Base-by-base conservation (phyloP, 2,329 filamentous ascomycete genomes). In the Aureobasidium sp. region DNA sequence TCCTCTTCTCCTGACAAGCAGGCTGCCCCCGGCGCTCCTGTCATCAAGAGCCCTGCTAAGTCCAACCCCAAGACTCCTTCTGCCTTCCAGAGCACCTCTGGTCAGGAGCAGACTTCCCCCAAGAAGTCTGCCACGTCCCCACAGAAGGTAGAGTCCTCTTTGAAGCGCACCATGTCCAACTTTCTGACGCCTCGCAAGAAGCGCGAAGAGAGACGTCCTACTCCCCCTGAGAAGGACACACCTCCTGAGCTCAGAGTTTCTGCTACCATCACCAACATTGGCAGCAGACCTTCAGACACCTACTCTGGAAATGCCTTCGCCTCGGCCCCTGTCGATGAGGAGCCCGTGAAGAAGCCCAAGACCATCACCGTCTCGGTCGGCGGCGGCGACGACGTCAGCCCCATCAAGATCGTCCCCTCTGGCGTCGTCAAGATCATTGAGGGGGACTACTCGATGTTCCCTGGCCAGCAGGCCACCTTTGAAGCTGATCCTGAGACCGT, bases 141-240 rank as follows among this genome's bases (percentile, higher is more conserved):
- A 6, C 10, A 10, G 8, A 38, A 39, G 45, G 45, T 21, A 22
- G 34, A 30, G 6, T 49, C 12, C 6, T 30, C 34, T 6, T 6
- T 49, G 22, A 49, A 49, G 45, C 45, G 45, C 12, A 8, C 45
- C 8, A 6, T 49, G 7, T 49, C 45, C 14, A 47, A 35, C 10
- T 4, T 19, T 2, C 16, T 49, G 12, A 38, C 34, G 3, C 34
- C 34, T 6, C 21, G 30, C 16, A 21, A 8, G 6, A 14, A 14
- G 21, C 45, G 12, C 7, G 24, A 38, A 3, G 16, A 49, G 6
- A 14, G 35, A 2, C 45, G 34, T 21, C 34, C 44, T n/a, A 19
- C 34, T n/a, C 34, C 16, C 14, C 44, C 44, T 4, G 29, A 47
- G 21, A 47, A 47, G 44, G 44, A 47, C 21, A 47, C 44, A 3